Conservation (phyloP, 2,329 filamentous ascomycete genomes). For the Parasarocladium wereldwijsianum region DNA sequence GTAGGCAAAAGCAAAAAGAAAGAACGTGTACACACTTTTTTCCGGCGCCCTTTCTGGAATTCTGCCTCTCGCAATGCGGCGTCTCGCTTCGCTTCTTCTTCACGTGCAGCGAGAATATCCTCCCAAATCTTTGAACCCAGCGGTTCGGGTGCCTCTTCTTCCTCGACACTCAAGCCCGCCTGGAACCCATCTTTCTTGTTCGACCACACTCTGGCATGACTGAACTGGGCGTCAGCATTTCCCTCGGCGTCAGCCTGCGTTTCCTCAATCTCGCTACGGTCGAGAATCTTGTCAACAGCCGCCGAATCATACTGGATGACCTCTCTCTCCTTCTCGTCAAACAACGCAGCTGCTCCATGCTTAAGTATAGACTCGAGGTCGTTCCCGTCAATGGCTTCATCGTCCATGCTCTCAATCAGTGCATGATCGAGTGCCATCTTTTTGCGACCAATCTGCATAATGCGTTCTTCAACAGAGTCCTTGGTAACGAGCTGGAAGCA, state of each 20-base stretch:
- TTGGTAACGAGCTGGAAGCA: slow-evolving; percentile 92
- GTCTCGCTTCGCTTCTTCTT: slow-evolving; percentile 61
- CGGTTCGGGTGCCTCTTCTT: slow-evolving; percentile 34
- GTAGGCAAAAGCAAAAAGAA: slow-evolving; percentile 1
- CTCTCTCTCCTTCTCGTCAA: slow-evolving; percentile 56
- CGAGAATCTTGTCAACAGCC: slow-evolving; percentile 81
- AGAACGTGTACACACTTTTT: not conserved
- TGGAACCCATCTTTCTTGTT: slow-evolving; percentile 60
- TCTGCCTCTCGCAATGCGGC: slow-evolving; percentile 52
- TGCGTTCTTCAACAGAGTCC: slow-evolving; percentile 81
- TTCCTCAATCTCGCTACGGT: slow-evolving; percentile 68
- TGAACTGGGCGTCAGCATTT: slow-evolving; percentile 67
- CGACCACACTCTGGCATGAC: slow-evolving; percentile 82
- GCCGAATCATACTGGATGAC: slow-evolving; percentile 71
- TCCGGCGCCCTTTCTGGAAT: too few species aligned
- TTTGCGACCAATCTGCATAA: slow-evolving; percentile 86
- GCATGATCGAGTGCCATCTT: slow-evolving; percentile 95
- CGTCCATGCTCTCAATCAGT: slow-evolving; percentile 81
- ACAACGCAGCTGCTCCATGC: slow-evolving; percentile 76
- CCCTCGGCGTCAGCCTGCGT: slow-evolving; percentile 47
- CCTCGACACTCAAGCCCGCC: slow-evolving; percentile 40
- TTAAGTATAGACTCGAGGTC: slow-evolving; percentile 80
- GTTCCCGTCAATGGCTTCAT: slow-evolving; percentile 61
- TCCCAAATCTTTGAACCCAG: slow-evolving; percentile 71
- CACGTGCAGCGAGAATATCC: slow-evolving; percentile 70